Evolutionary conservation across 1,284 basidiomycete species (phyloP).

Genomic region (Fomitopsis pinicola): DNA sequence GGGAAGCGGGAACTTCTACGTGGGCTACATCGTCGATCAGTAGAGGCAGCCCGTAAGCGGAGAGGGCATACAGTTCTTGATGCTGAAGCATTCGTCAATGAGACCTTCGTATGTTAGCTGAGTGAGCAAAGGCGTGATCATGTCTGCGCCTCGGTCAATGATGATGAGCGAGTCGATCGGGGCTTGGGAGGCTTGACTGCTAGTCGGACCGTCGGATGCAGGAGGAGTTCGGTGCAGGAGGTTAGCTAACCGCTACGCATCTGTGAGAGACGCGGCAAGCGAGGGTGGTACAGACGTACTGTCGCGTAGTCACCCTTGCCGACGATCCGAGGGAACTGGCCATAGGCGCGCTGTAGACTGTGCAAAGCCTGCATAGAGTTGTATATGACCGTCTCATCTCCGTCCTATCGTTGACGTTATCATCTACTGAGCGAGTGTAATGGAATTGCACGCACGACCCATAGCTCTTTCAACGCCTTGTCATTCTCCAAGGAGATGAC

Average conservation of each 20-base stretch:
- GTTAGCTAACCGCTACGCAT: conserved; percentile 65
- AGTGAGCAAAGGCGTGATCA: conserved; percentile 93
- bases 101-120: conserved; percentile 97
- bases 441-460: conserved; percentile 57
- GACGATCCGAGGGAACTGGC: conserved; percentile 87
- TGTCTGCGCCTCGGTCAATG: conserved; percentile 89
- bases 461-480: conserved; percentile 79
- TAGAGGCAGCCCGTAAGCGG: background rate
- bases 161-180: conserved; percentile 87
- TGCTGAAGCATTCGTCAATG: conserved; percentile 90
- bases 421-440: background rate
- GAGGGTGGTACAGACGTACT: conserved; percentile 41
- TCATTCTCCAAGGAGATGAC: conserved; percentile 87
- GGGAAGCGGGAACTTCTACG: conserved; percentile 82
- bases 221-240: conserved; percentile 64
- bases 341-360: conserved; percentile 84
- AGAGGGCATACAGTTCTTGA: conserved; percentile 73
- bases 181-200: conserved; percentile 36
- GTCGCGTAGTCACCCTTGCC: conserved; percentile 92
- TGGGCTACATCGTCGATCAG: conserved; percentile 53
- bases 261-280: background rate
- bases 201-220: conserved; percentile 31
- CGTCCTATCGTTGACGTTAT: conserved; percentile 53
- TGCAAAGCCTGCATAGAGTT: conserved; percentile 86
- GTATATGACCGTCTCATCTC: conserved; percentile 89